Evolutionary conservation across 495 filamentous ascomycete genomes (phyloP).

Genomic region (Penicillium crystallinum): DNA sequence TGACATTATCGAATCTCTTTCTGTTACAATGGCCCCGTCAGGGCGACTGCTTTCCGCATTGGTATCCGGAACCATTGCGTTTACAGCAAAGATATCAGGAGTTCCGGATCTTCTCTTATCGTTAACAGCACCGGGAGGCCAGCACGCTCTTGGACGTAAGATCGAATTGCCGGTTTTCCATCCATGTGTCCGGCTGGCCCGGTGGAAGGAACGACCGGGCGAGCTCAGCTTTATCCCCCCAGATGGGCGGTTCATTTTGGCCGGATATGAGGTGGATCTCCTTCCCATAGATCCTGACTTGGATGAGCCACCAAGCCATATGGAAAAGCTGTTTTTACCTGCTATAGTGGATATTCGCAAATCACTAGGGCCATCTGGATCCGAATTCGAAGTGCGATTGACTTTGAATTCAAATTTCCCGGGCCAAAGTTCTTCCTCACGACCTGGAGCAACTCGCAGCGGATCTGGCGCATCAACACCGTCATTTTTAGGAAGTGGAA

Average conservation of each 20-base stretch:
- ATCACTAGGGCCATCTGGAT: conserved; percentile 61
- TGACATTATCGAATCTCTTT: conserved; percentile 86
- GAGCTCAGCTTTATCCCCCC: conserved; percentile 93
- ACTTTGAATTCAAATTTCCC: conserved; percentile 61
- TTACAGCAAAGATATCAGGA: conserved; percentile 91
- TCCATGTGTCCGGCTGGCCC: conserved; percentile 80
- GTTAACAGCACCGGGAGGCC: conserved; percentile 68
- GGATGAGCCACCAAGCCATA: conserved; percentile 42
- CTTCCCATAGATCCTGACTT: conserved; percentile 55
- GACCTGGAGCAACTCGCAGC: conserved; percentile 27
- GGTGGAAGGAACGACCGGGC: conserved; percentile 83
- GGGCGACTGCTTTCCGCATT: conserved; percentile 81
- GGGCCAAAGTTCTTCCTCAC: conserved; percentile 32
- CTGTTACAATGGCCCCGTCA: conserved; percentile 82
- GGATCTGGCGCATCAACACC: conserved; percentile 56
- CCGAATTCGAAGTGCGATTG: conserved; percentile 87
- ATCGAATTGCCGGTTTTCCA: conserved; percentile 94
- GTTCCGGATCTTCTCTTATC: conserved; percentile 83
- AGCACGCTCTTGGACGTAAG: conserved; percentile 65
- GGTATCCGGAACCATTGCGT: conserved; percentile 88
- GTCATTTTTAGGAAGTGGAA: conserved; percentile 53
- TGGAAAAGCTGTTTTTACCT: conserved; percentile 70
- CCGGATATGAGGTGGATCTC: conserved; percentile 91
- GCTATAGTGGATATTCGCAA: conserved; percentile 78
- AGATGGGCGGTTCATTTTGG: conserved; percentile 90